Conservation (phyloP, 768 basidiomycete species). For the Pseudohyphozyma bogoriensis region DNA sequence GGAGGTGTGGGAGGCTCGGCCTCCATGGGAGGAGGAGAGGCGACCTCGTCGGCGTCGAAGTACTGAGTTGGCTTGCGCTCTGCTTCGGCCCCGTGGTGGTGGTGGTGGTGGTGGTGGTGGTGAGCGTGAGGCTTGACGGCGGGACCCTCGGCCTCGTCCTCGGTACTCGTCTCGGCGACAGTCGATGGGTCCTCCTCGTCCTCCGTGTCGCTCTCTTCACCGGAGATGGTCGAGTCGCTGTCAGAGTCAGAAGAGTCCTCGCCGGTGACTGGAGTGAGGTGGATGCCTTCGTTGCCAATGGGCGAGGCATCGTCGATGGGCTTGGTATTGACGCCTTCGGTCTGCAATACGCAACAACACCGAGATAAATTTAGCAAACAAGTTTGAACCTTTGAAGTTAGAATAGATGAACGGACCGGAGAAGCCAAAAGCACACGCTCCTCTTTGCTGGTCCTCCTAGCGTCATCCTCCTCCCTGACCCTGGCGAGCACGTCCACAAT, state of each 20-base stretch:
- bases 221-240: slow-evolving; percentile 2
- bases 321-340: slow-evolving; percentile 74
- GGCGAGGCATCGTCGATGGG: slow-evolving; percentile 47
- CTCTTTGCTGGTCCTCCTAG: slow-evolving; percentile 52
- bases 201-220: slow-evolving; percentile 30
- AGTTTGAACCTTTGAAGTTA: background rate
- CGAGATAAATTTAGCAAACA: too few species aligned
- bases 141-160: slow-evolving; percentile 18
- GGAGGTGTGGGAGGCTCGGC: background rate
- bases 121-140: background rate
- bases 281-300: slow-evolving; percentile 21
- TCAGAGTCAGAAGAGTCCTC: slow-evolving; percentile 41
- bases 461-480: slow-evolving; percentile 38
- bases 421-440: slow-evolving; percentile 55
- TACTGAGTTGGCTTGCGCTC: too few species aligned
- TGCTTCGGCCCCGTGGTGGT: too few species aligned
- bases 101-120: too few species aligned
- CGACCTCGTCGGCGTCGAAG: slow-evolving; percentile 5
- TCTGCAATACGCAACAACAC: slow-evolving; percentile 48
- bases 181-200: slow-evolving; percentile 30
- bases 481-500: slow-evolving; percentile 30
- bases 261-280: slow-evolving; percentile 38
- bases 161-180: slow-evolving; percentile 10
- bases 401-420: slow-evolving; percentile 44
- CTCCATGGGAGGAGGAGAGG: background rate